These are phyloP conservation scores for Catenaria anguillulae DNA, from an alignment of 371 early-diverging fungal genomes.

Conservation along the genomic window DNA sequence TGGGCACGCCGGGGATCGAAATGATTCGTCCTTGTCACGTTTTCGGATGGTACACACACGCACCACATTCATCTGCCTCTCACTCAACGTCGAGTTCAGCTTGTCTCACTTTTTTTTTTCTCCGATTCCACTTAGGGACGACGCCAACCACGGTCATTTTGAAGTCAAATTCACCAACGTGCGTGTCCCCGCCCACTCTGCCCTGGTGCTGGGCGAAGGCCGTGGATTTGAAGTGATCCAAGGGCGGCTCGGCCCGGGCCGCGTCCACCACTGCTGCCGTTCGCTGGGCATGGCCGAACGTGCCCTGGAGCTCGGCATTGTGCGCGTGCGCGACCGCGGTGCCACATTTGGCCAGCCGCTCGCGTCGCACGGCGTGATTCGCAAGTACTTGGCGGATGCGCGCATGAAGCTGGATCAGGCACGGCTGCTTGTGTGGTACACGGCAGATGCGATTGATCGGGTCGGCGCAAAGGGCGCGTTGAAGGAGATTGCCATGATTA, in stretches of 20 bases:
- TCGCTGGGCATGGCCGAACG: conserved; percentile 88
- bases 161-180: conserved; percentile 83
- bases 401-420: conserved; percentile 83
- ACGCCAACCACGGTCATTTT: conserved; percentile 87
- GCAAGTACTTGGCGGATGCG: conserved; percentile 62
- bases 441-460: conserved; percentile 79
- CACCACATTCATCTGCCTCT: too few relatives aligned
- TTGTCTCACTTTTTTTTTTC: neutral
- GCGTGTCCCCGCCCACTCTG: conserved; percentile 57
- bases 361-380: conserved; percentile 62
- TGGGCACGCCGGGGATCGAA: conserved; percentile 66
- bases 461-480: conserved; percentile 70
- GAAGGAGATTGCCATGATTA: conserved; percentile 89
- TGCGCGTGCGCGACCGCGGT: conserved; percentile 63
- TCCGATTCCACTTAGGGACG: too few relatives aligned
- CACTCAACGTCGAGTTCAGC: neutral
- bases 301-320: conserved; percentile 65
- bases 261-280: conserved; percentile 55
- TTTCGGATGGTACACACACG: too few relatives aligned
- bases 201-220: conserved; percentile 84
- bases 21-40: conserved; percentile 73
- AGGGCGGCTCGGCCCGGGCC: conserved; percentile 84
- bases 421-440: conserved; percentile 70
- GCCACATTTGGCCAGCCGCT: conserved; percentile 72
- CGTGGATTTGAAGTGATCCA: conserved; percentile 94